Percentiles rank a stretch among this genome's conserved stretches.
phyloP scores from a whole-genome alignment of 2,329 filamentous ascomycete genomes.

The Calycina marina region DNA sequence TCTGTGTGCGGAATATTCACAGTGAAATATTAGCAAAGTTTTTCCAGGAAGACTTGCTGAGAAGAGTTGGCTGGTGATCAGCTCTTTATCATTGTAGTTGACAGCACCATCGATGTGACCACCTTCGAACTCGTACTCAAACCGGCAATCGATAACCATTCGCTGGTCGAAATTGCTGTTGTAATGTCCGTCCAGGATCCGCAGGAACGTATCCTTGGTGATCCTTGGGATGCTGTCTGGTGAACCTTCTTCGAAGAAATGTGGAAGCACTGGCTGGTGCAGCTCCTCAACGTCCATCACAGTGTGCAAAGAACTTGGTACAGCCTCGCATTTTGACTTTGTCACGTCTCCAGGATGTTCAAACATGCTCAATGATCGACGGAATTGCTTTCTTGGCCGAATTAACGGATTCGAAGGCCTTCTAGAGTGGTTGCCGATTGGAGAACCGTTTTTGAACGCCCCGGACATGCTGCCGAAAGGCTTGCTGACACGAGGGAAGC shows the following conservation, averaged over 20 bases:
- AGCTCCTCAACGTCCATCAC: slow-evolving; percentile 75
- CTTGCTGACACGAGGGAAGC: slow-evolving; percentile 47
- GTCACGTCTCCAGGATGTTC: slow-evolving; percentile 81
- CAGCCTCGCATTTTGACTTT: slow-evolving; percentile 55
- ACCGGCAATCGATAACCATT: slow-evolving; percentile 88
- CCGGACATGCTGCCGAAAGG: slow-evolving; percentile 46
- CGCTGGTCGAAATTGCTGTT: slow-evolving; percentile 62
- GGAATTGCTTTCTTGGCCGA: slow-evolving; percentile 74
- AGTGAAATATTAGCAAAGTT: slow-evolving; percentile 84
- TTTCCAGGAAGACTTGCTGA: slow-evolving; percentile 45
- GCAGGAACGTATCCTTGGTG: slow-evolving; percentile 62
- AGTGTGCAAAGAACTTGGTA: slow-evolving; percentile 46
- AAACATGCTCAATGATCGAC: slow-evolving; percentile 95
- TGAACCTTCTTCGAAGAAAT: slow-evolving; percentile 68
- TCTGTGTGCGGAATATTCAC: slow-evolving; percentile 94
- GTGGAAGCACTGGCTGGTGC: slow-evolving; percentile 61
- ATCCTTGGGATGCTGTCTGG: slow-evolving; percentile 83
- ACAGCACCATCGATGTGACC: slow-evolving; percentile 87
- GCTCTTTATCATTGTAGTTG: slow-evolving; percentile 95
- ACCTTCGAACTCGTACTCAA: slow-evolving; percentile 96
- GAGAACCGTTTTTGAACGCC: slow-evolving; percentile 58
- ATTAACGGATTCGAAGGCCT: slow-evolving; percentile 58
- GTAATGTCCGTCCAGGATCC: slow-evolving; percentile 79
- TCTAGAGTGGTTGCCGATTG: slow-evolving; percentile 53
- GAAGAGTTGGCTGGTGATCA: slow-evolving; percentile 69